A percentile compares a stretch with the other conserved stretches of the same genome.
phyloP scores from a whole-genome alignment of 2,329 filamentous ascomycete genomes.

The Colletotrichum karsti region DNA sequence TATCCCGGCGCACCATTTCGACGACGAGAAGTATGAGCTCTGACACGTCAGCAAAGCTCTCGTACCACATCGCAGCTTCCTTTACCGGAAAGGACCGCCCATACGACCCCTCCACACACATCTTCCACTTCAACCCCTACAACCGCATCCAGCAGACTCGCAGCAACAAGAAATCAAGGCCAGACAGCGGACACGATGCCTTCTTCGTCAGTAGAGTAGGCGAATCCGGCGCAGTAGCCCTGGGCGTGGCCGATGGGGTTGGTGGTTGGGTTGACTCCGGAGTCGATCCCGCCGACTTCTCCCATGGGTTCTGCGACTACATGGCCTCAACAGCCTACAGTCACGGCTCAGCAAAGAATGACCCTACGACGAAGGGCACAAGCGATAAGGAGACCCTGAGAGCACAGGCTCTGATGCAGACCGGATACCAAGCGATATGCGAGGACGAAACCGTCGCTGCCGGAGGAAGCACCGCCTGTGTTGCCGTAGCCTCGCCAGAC shows the following conservation, averaged over 20 bases:
- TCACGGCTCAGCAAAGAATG: conserved; percentile 49
- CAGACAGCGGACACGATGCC: conserved; percentile 90
- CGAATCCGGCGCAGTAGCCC: conserved; percentile 74
- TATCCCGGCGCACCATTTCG: neutral
- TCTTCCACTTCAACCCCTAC: conserved; percentile 77
- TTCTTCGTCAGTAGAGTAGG: conserved; percentile 92
- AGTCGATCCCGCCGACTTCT: conserved; percentile 94
- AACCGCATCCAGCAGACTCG: conserved; percentile 62
- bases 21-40: conserved; percentile 20
- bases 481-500: conserved; percentile 78
- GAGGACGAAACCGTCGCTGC: conserved; percentile 77
- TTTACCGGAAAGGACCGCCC: conserved; percentile 77
- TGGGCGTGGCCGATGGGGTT: conserved; percentile 93
- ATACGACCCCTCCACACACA: conserved; percentile 73
- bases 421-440: conserved; percentile 84
- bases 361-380: conserved; percentile 14
- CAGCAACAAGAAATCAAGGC: conserved; percentile 67
- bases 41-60: conserved; percentile 48
- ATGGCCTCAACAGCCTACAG: conserved; percentile 82
- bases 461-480: conserved; percentile 90
- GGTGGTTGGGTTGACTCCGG: conserved; percentile 94
- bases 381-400: conserved; percentile 13
- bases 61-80: conserved; percentile 77
- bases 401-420: conserved; percentile 70
- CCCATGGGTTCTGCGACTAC: conserved; percentile 90